Evolutionary conservation across 2,329 filamentous ascomycete genomes (phyloP), one percentile per base, ranked within the genome.

Genomic region (Polychaeton citri): DNA sequence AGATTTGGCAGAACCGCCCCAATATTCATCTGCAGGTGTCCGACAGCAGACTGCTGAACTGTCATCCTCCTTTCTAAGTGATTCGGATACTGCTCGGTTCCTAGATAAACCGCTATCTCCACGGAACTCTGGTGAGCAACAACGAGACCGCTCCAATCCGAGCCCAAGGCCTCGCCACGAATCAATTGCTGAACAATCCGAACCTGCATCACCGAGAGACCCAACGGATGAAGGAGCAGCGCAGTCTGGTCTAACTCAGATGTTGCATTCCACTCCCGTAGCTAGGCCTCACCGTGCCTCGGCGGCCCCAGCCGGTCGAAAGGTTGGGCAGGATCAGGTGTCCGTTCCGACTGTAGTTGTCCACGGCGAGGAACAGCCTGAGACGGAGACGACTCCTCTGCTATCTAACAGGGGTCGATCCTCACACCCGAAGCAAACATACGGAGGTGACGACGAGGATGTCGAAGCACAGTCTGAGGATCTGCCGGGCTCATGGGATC

Each of bases 1-100:
- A n/a, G n/a, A n/a, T n/a, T n/a, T n/a, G n/a, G n/a, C 66, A 77
- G 51, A 68, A 72, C 47, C 44, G 26, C 48, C 55, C 4, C 55
- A 56, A 18, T 60, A 60, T 41, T 53, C 55, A n/a, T 59, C 55
- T 13, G 47, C 52, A 6, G 57, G 57, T 15, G 57, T 60, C 9
- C 47, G 57, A 33, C 53, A 58, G 33, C 53, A 58, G 45, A 59
- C 57, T 21, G 55, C 53, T 21, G 53, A 57, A 41, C 46, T 60
- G 13, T 57, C 55, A 3, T 55, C 55, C 3, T 59, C 54, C 3
- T 58, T 58, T 30, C 35, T 60, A 37, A 50, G 46, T 35, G 55
- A 57, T 32, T 54, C 55, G 6, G 51, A 54, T 10, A 44, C 52
- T 34, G 37, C 44, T 6, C 38, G 43, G 5, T 32, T 17, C 18